Conservation (phyloP, 768 basidiomycete genomes). For the Lentinula sp. region DNA sequence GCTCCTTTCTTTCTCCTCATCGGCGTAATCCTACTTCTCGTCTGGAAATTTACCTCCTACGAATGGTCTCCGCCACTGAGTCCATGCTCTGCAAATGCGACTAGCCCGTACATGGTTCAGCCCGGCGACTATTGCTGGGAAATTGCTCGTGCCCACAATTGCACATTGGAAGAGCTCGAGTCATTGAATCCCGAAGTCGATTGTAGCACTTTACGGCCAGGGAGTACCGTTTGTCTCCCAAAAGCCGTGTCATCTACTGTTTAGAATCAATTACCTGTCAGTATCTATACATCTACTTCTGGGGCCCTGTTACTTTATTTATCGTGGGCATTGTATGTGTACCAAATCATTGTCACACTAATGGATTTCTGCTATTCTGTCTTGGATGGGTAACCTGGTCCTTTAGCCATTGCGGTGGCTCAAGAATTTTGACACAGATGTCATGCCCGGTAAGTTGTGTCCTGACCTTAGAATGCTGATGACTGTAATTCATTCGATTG, state of each 20-base stretch:
- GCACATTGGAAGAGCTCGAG: constrained; percentile 44
- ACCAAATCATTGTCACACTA: not conserved
- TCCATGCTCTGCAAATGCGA: constrained; percentile 31
- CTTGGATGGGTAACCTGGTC: no score
- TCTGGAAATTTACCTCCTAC: constrained; percentile 54
- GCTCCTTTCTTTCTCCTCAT: constrained; percentile 72
- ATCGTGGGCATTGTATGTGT: not conserved
- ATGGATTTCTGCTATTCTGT: not conserved
- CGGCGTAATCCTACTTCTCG: constrained; percentile 52
- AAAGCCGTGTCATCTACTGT: not conserved
- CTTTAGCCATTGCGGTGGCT: not conserved
- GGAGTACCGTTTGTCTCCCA: constrained; percentile 56
- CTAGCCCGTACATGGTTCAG: constrained; percentile 40
- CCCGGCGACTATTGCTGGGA: constrained; percentile 67
- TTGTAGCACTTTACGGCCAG: constrained; percentile 56
- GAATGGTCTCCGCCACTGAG: constrained; percentile 26
- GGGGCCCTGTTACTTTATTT: not conserved
- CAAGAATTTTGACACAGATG: not conserved
- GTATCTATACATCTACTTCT: not conserved
- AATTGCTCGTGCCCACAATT: constrained; percentile 41
- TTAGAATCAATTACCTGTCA: not conserved
- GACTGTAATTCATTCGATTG: not conserved
- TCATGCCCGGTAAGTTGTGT: not conserved
- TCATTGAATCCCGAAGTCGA: constrained; percentile 46
- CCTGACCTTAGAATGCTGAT: not conserved